Evolutionary conservation across 23 red algal species (phyloP), one percentile per base, ranked within the genome.

Genomic region (Gracilaria domingensis): DNA sequence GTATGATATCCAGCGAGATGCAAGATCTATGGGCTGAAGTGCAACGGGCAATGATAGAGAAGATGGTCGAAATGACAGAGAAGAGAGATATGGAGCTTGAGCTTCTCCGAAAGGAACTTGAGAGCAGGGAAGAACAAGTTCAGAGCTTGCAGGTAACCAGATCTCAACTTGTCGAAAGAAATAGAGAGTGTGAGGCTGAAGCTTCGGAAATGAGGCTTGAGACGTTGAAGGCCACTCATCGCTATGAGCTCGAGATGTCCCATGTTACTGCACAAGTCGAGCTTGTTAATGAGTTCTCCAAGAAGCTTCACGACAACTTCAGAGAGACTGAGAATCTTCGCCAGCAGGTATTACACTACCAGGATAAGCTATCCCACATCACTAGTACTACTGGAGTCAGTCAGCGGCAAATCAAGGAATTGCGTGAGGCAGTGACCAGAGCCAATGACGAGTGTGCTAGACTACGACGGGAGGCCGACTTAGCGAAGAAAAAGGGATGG

Each of bases 291-390:
- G 84, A 88, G 44, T 88, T 88, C 21, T 88, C 84, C 16, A 88
- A 88, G 71, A 88, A 88, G 84, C 71, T 88, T 39, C 84, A 88
- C 74, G 84, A 88, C 28, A 88, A 88, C 66, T 88, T 88, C 48
- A 75, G 84, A 40, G 84, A 88, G 53, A 88, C 84, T 20, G 84
- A 88, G 21, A 88, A 88, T 47, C 44, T 88, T 4, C 84, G 84
- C 17, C 84, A 88, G 34, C 84, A 88, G 33, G 84, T 88, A 37
- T 25, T 88, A 18, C 84, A 88, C 9, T 88, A 88, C 49, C 84
- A 88, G 71, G 84, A 88, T 53, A 88, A 88, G 62, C 69, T 88
- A 33, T 72, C 84, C 29, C 84, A 88, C 47, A 88, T 88, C 34
- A 78, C 84, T 24, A 61, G 69, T 58, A 88, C 84, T 75, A 73